Percentiles rank a stretch among this genome's conserved stretches.
phyloP scores from a whole-genome alignment of 768 basidiomycete species.

The Daedaleopsis nitida region DNA sequence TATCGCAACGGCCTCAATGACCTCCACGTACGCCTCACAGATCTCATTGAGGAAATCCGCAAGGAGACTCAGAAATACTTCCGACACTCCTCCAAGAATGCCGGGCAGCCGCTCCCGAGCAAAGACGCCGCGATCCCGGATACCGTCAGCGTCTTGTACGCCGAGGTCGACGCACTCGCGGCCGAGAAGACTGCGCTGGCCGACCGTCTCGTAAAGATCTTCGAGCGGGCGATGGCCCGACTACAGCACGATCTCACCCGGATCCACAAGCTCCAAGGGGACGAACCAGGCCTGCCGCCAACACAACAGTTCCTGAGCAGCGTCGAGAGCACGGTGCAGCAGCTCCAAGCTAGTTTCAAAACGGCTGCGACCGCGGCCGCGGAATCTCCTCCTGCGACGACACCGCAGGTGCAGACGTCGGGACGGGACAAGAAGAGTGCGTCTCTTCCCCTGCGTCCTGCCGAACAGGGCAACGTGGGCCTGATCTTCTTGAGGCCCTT shows the following conservation, averaged over 20 bases:
- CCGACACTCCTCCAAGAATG: slow-evolving; percentile 41
- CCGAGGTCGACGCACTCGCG: slow-evolving; percentile 35
- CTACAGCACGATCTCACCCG: slow-evolving; percentile 48
- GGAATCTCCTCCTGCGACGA: slow-evolving; percentile 23
- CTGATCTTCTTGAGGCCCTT: too few species aligned
- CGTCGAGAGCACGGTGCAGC: slow-evolving; percentile 37
- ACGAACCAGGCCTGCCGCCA: slow-evolving; percentile 38
- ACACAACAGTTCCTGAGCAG: slow-evolving; percentile 29
- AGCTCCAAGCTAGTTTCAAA: slow-evolving; percentile 42
- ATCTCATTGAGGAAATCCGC: slow-evolving; percentile 46
- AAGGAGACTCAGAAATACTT: slow-evolving; percentile 47
- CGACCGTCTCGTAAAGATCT: slow-evolving; percentile 45
- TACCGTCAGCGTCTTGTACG: slow-evolving; percentile 33
- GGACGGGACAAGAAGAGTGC: slow-evolving; percentile 13
- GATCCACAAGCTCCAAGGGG: slow-evolving; percentile 49
- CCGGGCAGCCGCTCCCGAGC: slow-evolving; percentile 23
- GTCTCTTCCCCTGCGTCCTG: not conserved
- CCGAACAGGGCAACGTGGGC: too few species aligned
- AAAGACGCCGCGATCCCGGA: slow-evolving; percentile 43
- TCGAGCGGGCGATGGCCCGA: slow-evolving; percentile 47
- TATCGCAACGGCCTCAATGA: not conserved
- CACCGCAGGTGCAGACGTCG: not conserved
- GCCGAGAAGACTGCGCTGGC: slow-evolving; percentile 47
- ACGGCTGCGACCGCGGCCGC: slow-evolving; percentile 34
- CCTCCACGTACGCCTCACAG: slow-evolving; percentile 26